A percentile compares a stretch with the other conserved stretches of the same genome.
These are phyloP conservation scores for Licmophora abbreviata DNA, from an alignment of 108 stramenopile genomes.

Conservation along the genomic window DNA sequence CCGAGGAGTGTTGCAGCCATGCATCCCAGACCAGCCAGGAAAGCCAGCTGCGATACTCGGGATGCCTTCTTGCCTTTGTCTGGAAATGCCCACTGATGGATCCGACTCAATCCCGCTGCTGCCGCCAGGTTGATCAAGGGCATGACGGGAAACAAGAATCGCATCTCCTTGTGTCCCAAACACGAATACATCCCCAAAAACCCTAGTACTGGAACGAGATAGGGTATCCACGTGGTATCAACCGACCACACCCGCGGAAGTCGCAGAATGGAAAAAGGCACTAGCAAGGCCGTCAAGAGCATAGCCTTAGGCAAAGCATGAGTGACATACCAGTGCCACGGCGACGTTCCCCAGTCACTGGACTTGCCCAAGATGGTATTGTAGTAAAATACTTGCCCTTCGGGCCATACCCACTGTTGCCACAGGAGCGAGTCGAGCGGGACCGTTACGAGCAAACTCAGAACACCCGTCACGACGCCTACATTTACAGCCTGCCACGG, in stretches of 20 bases:
- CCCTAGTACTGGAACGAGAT: constrained; percentile 48
- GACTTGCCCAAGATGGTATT: constrained; percentile 92
- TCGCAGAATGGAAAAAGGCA: constrained; percentile 58
- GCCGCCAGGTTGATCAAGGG: constrained; percentile 82
- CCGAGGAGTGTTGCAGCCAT: constrained; percentile 38
- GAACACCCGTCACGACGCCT: constrained; percentile 55
- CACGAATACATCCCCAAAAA: constrained; percentile 79
- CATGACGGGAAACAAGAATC: constrained; percentile 88
- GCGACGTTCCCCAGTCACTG: constrained; percentile 89
- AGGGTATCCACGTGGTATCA: constrained; percentile 41
- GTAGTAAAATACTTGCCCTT: constrained; percentile 93
- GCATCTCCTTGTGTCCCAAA: constrained; percentile 93
- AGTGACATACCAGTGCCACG: constrained; percentile 91
- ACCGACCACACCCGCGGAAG: constrained; percentile 20
- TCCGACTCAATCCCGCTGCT: constrained; percentile 57
- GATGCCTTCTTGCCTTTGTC: constrained; percentile 17
- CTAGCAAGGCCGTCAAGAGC: constrained; percentile 55
- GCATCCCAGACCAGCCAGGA: constrained; percentile 21
- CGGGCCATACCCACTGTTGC: constrained; percentile 94
- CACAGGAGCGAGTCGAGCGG: constrained; percentile 87
- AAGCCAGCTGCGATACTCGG: constrained; percentile 17
- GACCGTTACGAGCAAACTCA: constrained; percentile 59
- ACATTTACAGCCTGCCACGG: constrained; percentile 44
- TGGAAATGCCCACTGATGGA: constrained; percentile 41
- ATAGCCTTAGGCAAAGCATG: constrained; percentile 80